Conservation (phyloP, 2,329 filamentous ascomycete species). For the Lecanoromycetidae sp. region DNA sequence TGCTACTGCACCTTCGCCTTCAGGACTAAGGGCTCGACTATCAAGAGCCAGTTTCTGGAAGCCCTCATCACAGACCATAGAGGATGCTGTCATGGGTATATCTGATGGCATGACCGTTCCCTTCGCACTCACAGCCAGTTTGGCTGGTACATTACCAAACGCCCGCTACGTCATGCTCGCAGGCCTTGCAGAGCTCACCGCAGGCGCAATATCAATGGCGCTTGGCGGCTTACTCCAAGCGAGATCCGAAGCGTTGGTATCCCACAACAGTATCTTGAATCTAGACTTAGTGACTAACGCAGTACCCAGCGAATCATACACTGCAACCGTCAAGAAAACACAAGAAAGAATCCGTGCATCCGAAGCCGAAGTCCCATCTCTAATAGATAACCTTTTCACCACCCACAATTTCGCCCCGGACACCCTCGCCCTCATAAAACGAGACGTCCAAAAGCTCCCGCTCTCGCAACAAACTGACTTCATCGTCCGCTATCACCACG, state of each 20-base stretch:
- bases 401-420: constrained; percentile 30
- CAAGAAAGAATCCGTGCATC: constrained; percentile 30
- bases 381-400: constrained; percentile 32
- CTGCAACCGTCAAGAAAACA: constrained; percentile 34
- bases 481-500: constrained; percentile 37
- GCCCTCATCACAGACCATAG: constrained; percentile 33
- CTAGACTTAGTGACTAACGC: not conserved
- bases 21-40: not conserved
- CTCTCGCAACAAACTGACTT: constrained; percentile 34
- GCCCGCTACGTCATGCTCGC: constrained; percentile 30
- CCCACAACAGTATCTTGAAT: not conserved
- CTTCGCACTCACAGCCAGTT: constrained; percentile 32
- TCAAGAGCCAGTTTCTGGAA: constrained; percentile 2
- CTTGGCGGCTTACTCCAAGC: constrained; percentile 34
- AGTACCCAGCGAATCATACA: constrained; percentile 31
- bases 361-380: constrained; percentile 26
- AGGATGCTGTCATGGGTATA: constrained; percentile 32
- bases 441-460: constrained; percentile 27
- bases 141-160: constrained; percentile 28
- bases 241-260: constrained; percentile 38
- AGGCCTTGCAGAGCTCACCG: constrained; percentile 31
- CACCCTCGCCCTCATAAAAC: constrained; percentile 27
- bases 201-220: constrained; percentile 33
- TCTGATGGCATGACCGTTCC: constrained; percentile 34
- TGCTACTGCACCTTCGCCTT: not conserved